Conservation (phyloP, 2,329 filamentous ascomycete species). For the Lomentospora prolificans region DNA sequence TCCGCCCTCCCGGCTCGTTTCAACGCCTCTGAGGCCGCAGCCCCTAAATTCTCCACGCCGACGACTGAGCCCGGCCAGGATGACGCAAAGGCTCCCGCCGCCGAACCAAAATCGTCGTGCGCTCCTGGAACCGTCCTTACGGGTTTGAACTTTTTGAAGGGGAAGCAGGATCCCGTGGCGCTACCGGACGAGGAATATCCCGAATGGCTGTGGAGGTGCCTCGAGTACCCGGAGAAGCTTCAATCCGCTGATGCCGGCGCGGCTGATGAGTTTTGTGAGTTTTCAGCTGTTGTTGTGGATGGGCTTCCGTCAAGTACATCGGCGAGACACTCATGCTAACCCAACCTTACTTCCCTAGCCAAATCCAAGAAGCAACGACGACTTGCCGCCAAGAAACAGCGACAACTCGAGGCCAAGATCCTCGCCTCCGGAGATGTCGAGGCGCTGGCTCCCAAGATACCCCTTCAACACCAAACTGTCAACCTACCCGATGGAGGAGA, state of each 20-base stretch:
- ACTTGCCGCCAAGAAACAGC: conserved; percentile 56
- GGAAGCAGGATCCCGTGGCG: conserved; percentile 62
- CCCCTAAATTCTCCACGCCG: conserved; percentile 24
- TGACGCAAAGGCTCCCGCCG: conserved; percentile 17
- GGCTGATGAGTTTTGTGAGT: conserved; percentile 73
- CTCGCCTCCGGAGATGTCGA: conserved; percentile 57
- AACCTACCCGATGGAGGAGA: conserved; percentile 52
- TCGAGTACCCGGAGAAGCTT: conserved; percentile 51
- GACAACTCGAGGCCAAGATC: conserved; percentile 46
- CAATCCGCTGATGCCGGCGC: conserved; percentile 41
- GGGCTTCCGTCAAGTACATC: too few relatives aligned
- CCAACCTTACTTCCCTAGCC: conserved; percentile 32
- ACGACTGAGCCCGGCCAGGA: conserved; percentile 15
- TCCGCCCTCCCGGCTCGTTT: conserved; percentile 27
- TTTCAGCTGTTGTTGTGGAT: too few relatives aligned
- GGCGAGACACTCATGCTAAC: background rate
- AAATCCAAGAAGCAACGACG: conserved; percentile 79
- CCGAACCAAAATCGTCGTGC: conserved; percentile 39
- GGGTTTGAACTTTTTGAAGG: conserved; percentile 72
- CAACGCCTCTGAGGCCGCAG: conserved; percentile 23
- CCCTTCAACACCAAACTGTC: conserved; percentile 66
- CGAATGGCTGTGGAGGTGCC: conserved; percentile 66
- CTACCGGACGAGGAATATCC: conserved; percentile 68
- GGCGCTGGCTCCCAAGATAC: conserved; percentile 57
- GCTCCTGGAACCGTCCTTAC: conserved; percentile 59